phyloP scores from a whole-genome alignment of 1,284 basidiomycete species.

The Trametes polyzona region DNA sequence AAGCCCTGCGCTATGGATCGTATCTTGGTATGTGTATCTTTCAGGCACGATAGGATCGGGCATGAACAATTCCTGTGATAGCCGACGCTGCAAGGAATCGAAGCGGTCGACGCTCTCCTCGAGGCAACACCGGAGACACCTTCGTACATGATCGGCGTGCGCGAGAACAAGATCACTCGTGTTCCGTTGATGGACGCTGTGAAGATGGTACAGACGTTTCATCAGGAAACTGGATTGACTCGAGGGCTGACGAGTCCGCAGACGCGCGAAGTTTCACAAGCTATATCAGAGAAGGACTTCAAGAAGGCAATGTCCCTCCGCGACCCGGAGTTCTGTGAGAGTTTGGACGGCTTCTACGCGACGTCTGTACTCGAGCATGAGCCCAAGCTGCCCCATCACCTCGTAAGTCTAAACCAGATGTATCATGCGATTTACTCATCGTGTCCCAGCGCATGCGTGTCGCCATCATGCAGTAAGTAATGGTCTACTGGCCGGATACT shows the following conservation, averaged over 20 bases:
- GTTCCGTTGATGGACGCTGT: conserved; percentile 95
- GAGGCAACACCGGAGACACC: conserved; percentile 89
- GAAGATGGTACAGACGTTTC: conserved; percentile 57
- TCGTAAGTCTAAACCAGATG: too few species aligned
- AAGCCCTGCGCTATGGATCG: conserved; percentile 92
- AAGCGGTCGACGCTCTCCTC: conserved; percentile 92
- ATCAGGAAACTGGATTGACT: neutral
- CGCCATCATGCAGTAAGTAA: conserved; percentile 90
- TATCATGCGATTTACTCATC: too few species aligned
- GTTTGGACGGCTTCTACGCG: conserved; percentile 81
- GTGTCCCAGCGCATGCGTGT: conserved; percentile 75
- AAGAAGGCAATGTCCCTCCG: conserved; percentile 85
- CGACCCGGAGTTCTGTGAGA: conserved; percentile 92
- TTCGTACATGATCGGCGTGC: conserved; percentile 96
- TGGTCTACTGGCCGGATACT: too few species aligned
- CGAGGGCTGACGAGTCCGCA: conserved; percentile 34
- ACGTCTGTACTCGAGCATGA: conserved; percentile 69
- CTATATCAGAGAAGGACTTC: conserved; percentile 87
- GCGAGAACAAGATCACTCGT: conserved; percentile 94
- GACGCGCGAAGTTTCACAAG: conserved; percentile 86
- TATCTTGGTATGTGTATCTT: conserved; percentile 67
- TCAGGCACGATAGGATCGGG: neutral
- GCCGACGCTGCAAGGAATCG: conserved; percentile 94
- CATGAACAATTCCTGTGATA: conserved; percentile 39
- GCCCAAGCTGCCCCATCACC: conserved; percentile 62